Evolutionary conservation across 257 asterid species (phyloP).

Genomic region (Nicotiana benthamiana): DNA sequence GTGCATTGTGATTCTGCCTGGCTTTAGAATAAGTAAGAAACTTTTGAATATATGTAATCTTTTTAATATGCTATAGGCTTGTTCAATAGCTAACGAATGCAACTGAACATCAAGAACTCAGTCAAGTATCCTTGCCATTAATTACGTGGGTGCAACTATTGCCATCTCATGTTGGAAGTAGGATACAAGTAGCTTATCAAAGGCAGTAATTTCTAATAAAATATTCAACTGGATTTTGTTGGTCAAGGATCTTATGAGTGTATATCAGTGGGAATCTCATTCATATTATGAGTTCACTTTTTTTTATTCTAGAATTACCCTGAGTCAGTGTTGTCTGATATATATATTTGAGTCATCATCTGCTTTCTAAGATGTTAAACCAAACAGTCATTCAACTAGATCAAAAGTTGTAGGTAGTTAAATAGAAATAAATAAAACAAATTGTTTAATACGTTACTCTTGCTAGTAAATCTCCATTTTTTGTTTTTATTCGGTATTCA

Average conservation of each 20-base stretch:
- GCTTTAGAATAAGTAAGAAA: slow-evolving; percentile 18
- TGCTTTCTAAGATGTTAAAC: background rate
- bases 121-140: slow-evolving; percentile 64
- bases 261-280: background rate
- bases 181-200: slow-evolving; percentile 27
- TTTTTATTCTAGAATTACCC: background rate
- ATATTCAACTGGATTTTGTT: background rate
- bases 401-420: too few species aligned
- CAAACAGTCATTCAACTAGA: too few species aligned
- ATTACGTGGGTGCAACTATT: slow-evolving; percentile 84
- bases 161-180: slow-evolving; percentile 63
- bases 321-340: background rate
- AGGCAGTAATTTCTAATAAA: background rate
- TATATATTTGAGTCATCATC: background rate
- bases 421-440: too few species aligned
- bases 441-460: too few species aligned
- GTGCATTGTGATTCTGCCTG: slow-evolving; percentile 4
- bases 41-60: slow-evolving; percentile 11
- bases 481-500: too few species aligned
- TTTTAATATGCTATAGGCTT: slow-evolving; percentile 52
- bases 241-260: background rate
- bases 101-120: slow-evolving; percentile 34
- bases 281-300: background rate
- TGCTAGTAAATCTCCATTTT: too few species aligned
- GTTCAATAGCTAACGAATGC: slow-evolving; percentile 54